phyloP scores from a whole-genome alignment of 1,284 basidiomycete genomes.

The Tylopilus sp. region DNA sequence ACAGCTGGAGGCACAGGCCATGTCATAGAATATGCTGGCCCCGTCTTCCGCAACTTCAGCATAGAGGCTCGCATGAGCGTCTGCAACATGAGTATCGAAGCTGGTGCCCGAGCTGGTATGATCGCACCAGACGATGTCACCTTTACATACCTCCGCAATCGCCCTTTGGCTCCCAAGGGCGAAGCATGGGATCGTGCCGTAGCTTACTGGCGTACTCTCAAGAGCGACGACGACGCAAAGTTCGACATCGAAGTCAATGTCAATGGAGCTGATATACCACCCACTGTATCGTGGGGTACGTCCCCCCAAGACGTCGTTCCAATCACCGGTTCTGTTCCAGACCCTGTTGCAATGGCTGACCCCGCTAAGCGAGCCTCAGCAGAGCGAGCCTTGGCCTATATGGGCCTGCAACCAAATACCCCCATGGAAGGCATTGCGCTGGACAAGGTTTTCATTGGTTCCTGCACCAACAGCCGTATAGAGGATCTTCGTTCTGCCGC shows the following conservation, averaged over 20 bases:
- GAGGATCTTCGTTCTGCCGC: conserved; percentile 85
- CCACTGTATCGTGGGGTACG: conserved; percentile 96
- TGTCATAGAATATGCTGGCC: conserved; percentile 93
- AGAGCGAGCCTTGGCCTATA: conserved; percentile 84
- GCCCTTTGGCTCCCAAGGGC: conserved; percentile 84
- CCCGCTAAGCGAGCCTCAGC: conserved; percentile 68
- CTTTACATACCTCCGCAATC: conserved; percentile 82
- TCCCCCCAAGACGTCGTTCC: conserved; percentile 91
- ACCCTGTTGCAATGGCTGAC: conserved; percentile 70
- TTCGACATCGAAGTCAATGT: conserved; percentile 90
- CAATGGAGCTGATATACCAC: conserved; percentile 84
- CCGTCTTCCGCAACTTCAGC: conserved; percentile 85
- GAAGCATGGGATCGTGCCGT: conserved; percentile 89
- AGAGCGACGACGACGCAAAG: conserved; percentile 83
- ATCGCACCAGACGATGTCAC: conserved; percentile 92
- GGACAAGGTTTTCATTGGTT: conserved; percentile 96
- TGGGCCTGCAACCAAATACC: conserved; percentile 84
- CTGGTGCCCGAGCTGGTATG: conserved; percentile 93
- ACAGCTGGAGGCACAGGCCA: conserved; percentile 92
- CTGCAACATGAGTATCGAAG: conserved; percentile 98
- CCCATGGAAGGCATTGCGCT: conserved; percentile 82
- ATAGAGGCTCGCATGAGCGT: conserved; percentile 98
- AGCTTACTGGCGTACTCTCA: conserved; percentile 85
- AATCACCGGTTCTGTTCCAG: conserved; percentile 83
- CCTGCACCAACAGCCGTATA: conserved; percentile 95